Conservation (phyloP, 2,329 filamentous ascomycete genomes). For the Microcera coccophila region DNA sequence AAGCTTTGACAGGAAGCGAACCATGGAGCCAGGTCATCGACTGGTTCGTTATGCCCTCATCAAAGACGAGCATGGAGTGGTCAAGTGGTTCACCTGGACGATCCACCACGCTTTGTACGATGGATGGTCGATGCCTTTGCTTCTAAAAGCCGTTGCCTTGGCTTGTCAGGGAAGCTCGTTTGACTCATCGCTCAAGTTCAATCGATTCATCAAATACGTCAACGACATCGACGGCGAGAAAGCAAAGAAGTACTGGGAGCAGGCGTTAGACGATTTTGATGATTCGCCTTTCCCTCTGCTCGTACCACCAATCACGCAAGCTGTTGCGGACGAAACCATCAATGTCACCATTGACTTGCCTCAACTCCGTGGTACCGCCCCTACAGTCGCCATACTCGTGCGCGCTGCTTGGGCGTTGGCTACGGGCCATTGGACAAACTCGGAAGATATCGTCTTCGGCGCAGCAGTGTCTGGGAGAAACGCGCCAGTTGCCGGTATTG, state of each 20-base stretch:
- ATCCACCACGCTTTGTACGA: slow-evolving; percentile 28
- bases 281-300: neutral
- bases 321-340: neutral
- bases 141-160: slow-evolving; percentile 5
- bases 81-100: slow-evolving; percentile 23
- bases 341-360: neutral
- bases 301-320: neutral
- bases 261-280: neutral
- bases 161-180: slow-evolving; percentile 7
- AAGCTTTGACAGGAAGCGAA: slow-evolving; percentile 31
- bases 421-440: neutral
- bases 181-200: neutral
- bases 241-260: neutral
- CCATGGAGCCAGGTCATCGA: slow-evolving; percentile 37
- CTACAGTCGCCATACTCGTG: neutral
- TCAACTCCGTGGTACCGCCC: neutral
- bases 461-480: neutral
- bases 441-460: neutral
- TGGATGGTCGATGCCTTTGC: slow-evolving; percentile 20
- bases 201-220: neutral
- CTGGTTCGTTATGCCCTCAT: slow-evolving; percentile 41
- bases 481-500: neutral
- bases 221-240: neutral
- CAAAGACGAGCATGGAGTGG: slow-evolving; percentile 16
- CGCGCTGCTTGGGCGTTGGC: neutral